Conservation (phyloP, 1,139 yeast genomes). For the Taphrina deformans region DNA sequence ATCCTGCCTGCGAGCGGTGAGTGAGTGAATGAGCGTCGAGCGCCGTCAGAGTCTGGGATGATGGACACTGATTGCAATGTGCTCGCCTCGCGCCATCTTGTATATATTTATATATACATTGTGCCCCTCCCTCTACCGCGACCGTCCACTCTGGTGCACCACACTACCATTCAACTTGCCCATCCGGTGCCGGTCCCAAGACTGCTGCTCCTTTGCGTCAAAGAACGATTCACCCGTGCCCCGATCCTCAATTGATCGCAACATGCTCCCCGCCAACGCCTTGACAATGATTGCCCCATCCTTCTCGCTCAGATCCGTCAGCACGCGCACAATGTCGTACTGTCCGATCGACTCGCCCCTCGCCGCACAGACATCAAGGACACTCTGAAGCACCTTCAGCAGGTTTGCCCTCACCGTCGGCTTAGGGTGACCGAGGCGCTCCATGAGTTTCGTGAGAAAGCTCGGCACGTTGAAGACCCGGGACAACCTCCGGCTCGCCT, state of each 20-base stretch:
- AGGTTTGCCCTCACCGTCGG: conserved; percentile 41
- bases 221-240: not conserved
- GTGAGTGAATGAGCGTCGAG: too few relatives aligned
- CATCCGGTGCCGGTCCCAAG: not conserved
- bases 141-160: not conserved
- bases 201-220: conserved; percentile 20
- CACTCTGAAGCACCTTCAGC: conserved; percentile 38
- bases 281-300: conserved; percentile 38
- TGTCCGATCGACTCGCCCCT: conserved; percentile 6
- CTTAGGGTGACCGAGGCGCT: conserved; percentile 38
- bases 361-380: conserved; percentile 35
- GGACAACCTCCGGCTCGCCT: conserved; percentile 39
- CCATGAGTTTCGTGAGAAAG: conserved; percentile 38
- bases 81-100: too few relatives aligned
- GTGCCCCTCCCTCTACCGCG: too few relatives aligned
- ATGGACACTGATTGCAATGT: too few relatives aligned
- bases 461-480: conserved; percentile 36
- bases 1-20: too few relatives aligned
- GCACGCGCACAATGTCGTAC: conserved; percentile 31
- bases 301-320: conserved; percentile 26
- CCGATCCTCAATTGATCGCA: conserved; percentile 12
- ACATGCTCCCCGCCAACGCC: conserved; percentile 38
- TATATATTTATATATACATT: too few relatives aligned
- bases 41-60: too few relatives aligned
- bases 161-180: not conserved